Base-by-base conservation (phyloP, 192 early-diverging fungal genomes). In the Podila minutissima region DNA sequence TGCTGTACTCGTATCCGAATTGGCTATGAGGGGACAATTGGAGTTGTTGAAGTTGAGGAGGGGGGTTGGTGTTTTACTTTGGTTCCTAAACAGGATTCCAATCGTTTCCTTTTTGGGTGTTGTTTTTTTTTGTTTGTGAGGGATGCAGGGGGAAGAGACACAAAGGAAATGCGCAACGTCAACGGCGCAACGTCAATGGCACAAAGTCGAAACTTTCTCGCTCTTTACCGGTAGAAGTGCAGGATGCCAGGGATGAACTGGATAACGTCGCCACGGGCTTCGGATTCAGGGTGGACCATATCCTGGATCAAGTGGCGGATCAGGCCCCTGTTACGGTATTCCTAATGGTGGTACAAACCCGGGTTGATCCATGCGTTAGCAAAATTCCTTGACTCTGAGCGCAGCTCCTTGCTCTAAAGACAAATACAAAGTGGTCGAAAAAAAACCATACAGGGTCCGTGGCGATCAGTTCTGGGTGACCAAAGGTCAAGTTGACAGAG, bases 401-500 rank as follows among this genome's bases (percentile, higher is more conserved):
- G 15, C 41, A 2, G 41, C 2, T 41, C 41, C 41, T 46, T 46
- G 35, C 9, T 37, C 35, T 0, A 10, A 37, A 37, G 10, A 37
- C 9, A 37, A 37, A 46, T 15, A 46, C 35, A 46, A 46, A 15
- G 41, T 15, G 2, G 41, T 46, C 41, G 41, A 1, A 35, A 61
- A 33, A 9, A 9, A 4, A 24, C 2, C 53, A 26, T 55, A 55
- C 53, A 9, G 59, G 63, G 49, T 71, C n/a, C 2, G 69, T 78
- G 19, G 69, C 69, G 22, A 71, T 67, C 12, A 78, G 46, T 19
- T 78, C 75, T 0, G 75, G 69, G 19, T 63, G 57, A 7, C 69
- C 75, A 63, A 76, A 58, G 48, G 64, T 41, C 13, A 76, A 20
- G 13, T 76, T 37, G 32, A 66, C 48, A 7, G 17, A 55, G 0